These are phyloP conservation scores for Penicillium paradoxum DNA, from an alignment of 495 filamentous ascomycete genomes.

Conservation along the genomic window DNA sequence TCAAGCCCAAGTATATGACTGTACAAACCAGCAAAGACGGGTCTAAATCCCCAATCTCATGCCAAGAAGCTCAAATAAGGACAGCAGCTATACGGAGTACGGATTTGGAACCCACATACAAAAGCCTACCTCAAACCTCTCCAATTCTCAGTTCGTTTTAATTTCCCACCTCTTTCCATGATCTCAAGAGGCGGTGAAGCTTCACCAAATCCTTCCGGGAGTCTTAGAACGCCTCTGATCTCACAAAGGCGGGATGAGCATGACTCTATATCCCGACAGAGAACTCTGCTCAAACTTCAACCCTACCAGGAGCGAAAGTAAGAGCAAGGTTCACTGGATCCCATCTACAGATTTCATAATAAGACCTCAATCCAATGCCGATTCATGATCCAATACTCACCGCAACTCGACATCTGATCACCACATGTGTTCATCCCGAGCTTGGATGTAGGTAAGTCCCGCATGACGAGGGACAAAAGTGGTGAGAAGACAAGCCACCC, in stretches of 20 bases:
- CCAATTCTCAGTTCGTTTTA: not conserved
- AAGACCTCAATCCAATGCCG: not conserved
- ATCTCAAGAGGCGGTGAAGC: not conserved
- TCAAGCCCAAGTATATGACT: no score
- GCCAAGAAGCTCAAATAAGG: no score
- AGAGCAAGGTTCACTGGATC: not conserved
- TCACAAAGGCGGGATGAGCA: not conserved
- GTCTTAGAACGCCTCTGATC: not conserved
- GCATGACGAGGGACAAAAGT: not conserved
- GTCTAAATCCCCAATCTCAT: not conserved
- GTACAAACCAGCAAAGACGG: not conserved
- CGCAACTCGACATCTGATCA: not conserved
- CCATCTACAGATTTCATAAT: not conserved
- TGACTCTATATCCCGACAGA: not conserved
- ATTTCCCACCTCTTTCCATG: not conserved
- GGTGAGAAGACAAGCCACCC: not conserved
- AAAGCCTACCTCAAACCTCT: not conserved
- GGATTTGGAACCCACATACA: not conserved
- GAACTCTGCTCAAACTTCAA: not conserved
- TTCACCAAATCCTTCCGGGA: not conserved
- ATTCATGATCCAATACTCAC: not conserved
- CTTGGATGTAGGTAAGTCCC: not conserved
- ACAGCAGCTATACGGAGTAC: no score
- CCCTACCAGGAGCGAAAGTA: not conserved
- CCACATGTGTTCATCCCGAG: not conserved